Percentiles rank a stretch among this genome's conserved stretches.
Conservation (phyloP, 495 filamentous ascomycete species). For the Daldinia decipiens region DNA sequence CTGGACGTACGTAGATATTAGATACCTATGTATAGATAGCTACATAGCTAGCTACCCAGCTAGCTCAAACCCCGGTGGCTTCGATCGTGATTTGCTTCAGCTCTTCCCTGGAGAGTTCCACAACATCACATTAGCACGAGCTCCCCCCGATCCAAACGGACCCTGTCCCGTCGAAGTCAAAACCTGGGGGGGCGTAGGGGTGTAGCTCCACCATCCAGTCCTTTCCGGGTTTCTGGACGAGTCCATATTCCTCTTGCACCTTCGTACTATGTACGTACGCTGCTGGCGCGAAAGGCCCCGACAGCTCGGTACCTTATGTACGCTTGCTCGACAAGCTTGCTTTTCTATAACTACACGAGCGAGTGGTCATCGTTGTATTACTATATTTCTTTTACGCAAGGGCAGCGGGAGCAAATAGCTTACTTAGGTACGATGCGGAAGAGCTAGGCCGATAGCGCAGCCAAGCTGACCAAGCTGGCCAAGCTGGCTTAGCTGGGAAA, state of each 20-base stretch:
- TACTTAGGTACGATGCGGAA: background rate
- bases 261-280: background rate
- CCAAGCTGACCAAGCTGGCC: background rate
- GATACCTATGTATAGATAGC: background rate
- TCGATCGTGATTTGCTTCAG: constrained; percentile 11
- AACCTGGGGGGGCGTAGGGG: constrained; percentile 32
- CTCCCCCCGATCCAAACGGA: constrained; percentile 34
- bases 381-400: constrained; percentile 17
- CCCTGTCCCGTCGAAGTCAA: constrained; percentile 38
- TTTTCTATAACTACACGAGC: background rate
- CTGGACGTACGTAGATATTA: background rate
- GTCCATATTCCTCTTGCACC: constrained; percentile 1
- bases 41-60: background rate
- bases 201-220: constrained; percentile 16
- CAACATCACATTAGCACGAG: constrained; percentile 28
- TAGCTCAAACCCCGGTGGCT: background rate
- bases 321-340: constrained; percentile 17
- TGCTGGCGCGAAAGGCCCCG: constrained; percentile 8
- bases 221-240: constrained; percentile 36
- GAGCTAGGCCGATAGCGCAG: background rate
- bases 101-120: constrained; percentile 29
- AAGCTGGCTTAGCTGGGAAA: no score
- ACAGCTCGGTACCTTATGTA: constrained; percentile 20
- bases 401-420: background rate
- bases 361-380: background rate